These are phyloP conservation scores for Osmanthus fragrans DNA, from an alignment of 257 asterid species.

Conservation along the genomic window DNA sequence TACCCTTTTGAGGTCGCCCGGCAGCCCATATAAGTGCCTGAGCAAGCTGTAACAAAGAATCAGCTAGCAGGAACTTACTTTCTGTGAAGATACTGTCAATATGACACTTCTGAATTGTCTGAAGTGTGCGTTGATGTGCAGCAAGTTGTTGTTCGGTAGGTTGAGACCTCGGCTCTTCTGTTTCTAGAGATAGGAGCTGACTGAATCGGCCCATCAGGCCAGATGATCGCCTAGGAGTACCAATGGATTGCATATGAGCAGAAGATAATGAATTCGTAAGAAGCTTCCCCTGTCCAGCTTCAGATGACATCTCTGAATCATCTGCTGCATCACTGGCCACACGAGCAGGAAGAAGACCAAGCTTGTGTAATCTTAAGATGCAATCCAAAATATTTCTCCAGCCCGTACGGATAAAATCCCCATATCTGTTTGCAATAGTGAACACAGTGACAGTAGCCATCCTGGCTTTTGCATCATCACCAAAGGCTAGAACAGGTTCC, in stretches of 20 bases:
- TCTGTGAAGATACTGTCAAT: constrained; percentile 92
- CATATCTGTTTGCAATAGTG: constrained; percentile 85
- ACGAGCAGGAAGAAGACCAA: constrained; percentile 96
- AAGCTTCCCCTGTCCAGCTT: constrained; percentile 85
- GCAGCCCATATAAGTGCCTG: constrained; percentile 96
- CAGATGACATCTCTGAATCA: constrained; percentile 79
- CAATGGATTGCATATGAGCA: constrained; percentile 71
- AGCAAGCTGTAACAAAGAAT: constrained; percentile 87
- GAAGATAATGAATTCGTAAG: constrained; percentile 70
- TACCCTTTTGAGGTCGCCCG: constrained; percentile 88
- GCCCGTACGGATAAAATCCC: constrained; percentile 88
- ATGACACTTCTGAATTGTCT: constrained; percentile 91
- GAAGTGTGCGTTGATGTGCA: constrained; percentile 95
- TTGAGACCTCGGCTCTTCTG: constrained; percentile 94
- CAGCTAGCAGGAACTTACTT: constrained; percentile 85
- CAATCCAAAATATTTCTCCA: constrained; percentile 96
- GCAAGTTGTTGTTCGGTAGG: constrained; percentile 96
- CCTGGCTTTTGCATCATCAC: constrained; percentile 92
- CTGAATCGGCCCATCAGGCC: constrained; percentile 97
- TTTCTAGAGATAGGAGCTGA: constrained; percentile 87
- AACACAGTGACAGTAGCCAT: constrained; percentile 95
- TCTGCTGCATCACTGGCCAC: constrained; percentile 98
- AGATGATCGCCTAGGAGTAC: constrained; percentile 94
- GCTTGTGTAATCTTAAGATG: constrained; percentile 87
- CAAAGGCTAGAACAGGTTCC: constrained; percentile 93